These are phyloP conservation scores for Chalciporus sp. DNA, from an alignment of 1,284 basidiomycete species.

Conservation along the genomic window DNA sequence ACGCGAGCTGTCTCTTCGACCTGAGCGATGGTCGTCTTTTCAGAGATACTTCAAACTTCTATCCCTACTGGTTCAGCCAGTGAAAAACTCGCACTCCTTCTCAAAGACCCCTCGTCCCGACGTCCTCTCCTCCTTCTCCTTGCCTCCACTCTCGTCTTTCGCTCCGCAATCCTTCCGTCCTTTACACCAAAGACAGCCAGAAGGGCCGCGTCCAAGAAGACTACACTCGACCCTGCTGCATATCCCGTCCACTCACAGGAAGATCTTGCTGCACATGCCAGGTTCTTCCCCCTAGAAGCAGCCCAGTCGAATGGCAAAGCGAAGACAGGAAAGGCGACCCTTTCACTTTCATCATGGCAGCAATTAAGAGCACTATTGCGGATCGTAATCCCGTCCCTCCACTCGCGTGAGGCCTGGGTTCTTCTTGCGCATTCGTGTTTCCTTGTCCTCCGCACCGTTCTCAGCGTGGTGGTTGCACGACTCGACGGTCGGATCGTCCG, in stretches of 20 bases:
- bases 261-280: constrained; percentile 49
- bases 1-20: not conserved
- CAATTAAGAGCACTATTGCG: constrained; percentile 80
- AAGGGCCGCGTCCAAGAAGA: not conserved
- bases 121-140: constrained; percentile 20
- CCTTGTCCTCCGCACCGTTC: constrained; percentile 83
- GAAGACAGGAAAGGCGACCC: constrained; percentile 47
- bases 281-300: constrained; percentile 57
- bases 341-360: constrained; percentile 79
- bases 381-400: constrained; percentile 74
- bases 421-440: constrained; percentile 85
- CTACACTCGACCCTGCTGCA: constrained; percentile 15
- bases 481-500: constrained; percentile 91
- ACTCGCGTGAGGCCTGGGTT: constrained; percentile 78
- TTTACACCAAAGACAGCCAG: not conserved
- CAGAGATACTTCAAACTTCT: constrained; percentile 10
- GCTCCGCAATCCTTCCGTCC: constrained; percentile 18
- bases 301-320: constrained; percentile 43
- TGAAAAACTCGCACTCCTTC: not conserved
- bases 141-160: constrained; percentile 26
- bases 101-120: constrained; percentile 1
- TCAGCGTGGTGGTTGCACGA: constrained; percentile 86
- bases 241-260: constrained; percentile 42
- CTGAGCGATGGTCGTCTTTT: constrained; percentile 26
- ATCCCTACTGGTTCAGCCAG: not conserved